These are phyloP conservation scores for Podila epigama DNA, from an alignment of 192 early-diverging fungal species.

Conservation along the genomic window DNA sequence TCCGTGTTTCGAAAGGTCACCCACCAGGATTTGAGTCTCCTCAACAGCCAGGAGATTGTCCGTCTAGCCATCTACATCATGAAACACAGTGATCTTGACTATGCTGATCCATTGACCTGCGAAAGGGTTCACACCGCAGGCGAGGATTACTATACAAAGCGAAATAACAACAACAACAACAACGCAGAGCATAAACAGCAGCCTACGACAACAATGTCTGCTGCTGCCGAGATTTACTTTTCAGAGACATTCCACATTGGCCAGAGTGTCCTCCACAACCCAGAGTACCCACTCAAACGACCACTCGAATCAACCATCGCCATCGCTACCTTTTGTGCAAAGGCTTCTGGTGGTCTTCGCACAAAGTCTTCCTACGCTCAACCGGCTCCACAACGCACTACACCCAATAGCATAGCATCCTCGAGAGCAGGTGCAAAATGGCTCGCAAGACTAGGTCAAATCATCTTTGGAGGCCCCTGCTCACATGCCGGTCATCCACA, in stretches of 20 bases:
- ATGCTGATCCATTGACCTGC: constrained; percentile 22
- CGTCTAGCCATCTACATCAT: constrained; percentile 26
- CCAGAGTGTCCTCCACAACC: constrained; percentile 22
- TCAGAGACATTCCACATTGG: constrained; percentile 27
- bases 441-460: constrained; percentile 29
- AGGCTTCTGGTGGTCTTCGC: constrained; percentile 9
- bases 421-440: constrained; percentile 14
- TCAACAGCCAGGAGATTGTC: constrained; percentile 32
- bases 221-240: constrained; percentile 11
- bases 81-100: constrained; percentile 14
- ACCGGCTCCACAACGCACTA: not conserved
- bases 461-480: constrained; percentile 36
- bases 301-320: constrained; percentile 10
- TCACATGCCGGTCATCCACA: constrained; percentile 18
- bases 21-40: not conserved
- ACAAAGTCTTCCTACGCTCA: not conserved
- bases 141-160: not conserved
- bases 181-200: not conserved
- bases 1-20: not conserved
- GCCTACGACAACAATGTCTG: not conserved
- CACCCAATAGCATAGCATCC: not conserved
- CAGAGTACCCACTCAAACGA: not conserved
- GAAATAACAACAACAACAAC: not conserved
- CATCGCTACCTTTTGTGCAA: constrained; percentile 23
- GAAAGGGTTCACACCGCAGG: constrained; percentile 35